Evolutionary conservation across 2,329 filamentous ascomycete species (phyloP).

Genomic region (Aspergillus niger): DNA sequence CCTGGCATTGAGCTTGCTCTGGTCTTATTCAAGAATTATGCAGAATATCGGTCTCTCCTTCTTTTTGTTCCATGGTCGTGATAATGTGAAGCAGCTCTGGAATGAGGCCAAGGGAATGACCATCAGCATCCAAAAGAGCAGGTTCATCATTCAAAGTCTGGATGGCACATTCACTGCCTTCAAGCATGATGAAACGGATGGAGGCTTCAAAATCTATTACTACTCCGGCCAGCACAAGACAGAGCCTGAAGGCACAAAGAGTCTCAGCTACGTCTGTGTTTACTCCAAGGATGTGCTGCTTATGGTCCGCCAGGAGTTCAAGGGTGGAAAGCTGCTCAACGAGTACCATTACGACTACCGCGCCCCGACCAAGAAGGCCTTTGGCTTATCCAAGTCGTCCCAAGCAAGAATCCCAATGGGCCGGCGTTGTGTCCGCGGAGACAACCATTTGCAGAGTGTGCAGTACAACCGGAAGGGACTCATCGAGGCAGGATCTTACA

Average conservation of each 20-base stretch:
- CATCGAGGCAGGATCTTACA: conserved; percentile 56
- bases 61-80: conserved; percentile 53
- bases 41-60: conserved; percentile 51
- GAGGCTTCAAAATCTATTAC: conserved; percentile 45
- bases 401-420: conserved; percentile 45
- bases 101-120: conserved; percentile 53
- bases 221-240: conserved; percentile 44
- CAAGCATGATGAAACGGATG: conserved; percentile 41
- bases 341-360: conserved; percentile 54
- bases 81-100: conserved; percentile 51
- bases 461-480: conserved; percentile 57
- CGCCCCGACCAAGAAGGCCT: conserved; percentile 27
- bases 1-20: conserved; percentile 49
- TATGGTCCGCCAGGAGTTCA: conserved; percentile 48
- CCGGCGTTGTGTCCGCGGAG: conserved; percentile 51
- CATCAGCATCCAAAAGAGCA: conserved; percentile 50
- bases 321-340: conserved; percentile 45
- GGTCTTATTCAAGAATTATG: conserved; percentile 50
- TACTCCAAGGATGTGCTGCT: conserved; percentile 53
- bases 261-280: conserved; percentile 49
- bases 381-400: conserved; percentile 28
- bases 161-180: conserved; percentile 55
- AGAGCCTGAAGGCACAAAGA: conserved; percentile 47
- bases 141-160: conserved; percentile 51
- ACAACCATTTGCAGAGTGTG: conserved; percentile 50